Evolutionary conservation across 495 filamentous ascomycete species (phyloP), one percentile per base, ranked within the genome.

Genomic region (Hypoxylon trugodes): DNA sequence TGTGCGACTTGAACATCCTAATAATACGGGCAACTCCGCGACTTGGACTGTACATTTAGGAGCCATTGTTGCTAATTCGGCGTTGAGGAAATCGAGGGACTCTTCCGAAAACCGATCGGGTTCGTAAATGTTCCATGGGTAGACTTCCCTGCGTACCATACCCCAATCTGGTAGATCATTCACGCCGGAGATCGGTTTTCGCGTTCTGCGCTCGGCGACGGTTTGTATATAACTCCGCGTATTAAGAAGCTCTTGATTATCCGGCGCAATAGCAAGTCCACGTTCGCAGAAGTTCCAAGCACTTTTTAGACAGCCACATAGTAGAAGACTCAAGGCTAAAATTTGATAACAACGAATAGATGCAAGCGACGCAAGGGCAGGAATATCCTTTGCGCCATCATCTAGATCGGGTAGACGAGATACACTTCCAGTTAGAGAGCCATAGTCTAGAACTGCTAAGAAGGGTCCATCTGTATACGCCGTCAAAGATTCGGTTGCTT

Each of bases 121-220:
- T 69, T 98, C 96, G 66, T 95, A 82, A 16, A 79, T 69, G 71
- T 98, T 98, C 95, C 95, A 98, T 10, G 93, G 90, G 73, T 98
- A 98, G 12, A 96, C 79, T 69, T 98, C 90, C 13, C 95, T 82
- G 19, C 93, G 87, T 33, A 92, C 93, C 54, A 84, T 79, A 2
- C 93, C 92, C 61, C 86, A 84, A 24, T 93, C 89, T 5, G 88
- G 87, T 24, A 91, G 78, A 15, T 81, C 64, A 46, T 79, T 79
- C 6, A 81, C 66, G 56, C 84, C 73, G 45, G 86, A 77, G 28
- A 81, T 65, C 4, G 73, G 69, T 53, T 72, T 69, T 12, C 74
- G 69, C 43, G 26, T 73, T 52, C 78, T 75, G 32, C 79, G 72
- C 54, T 77, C 68, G 19, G 77, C 78, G 15, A 83, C 74, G 25